phyloP scores from a whole-genome alignment of 2,329 filamentous ascomycete genomes.

The Keithomyces neogunnii region DNA sequence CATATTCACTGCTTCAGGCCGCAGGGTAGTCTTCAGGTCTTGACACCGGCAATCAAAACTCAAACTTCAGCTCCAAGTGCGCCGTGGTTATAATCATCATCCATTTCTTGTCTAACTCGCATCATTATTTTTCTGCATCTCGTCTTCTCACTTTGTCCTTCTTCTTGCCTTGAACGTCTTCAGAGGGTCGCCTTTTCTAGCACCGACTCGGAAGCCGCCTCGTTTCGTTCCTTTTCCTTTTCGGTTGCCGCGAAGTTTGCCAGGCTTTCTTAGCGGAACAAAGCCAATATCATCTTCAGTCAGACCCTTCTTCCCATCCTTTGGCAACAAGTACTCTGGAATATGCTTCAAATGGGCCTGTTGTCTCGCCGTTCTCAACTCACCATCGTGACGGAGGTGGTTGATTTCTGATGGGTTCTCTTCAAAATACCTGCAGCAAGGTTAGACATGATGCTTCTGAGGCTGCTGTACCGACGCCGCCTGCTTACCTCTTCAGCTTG shows the following conservation, averaged over 20 bases:
- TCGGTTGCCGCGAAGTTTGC: conserved; percentile 39
- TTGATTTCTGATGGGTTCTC: conserved; percentile 87
- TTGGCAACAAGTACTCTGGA: conserved; percentile 85
- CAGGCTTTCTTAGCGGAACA: conserved; percentile 55
- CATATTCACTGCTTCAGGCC: too few species aligned
- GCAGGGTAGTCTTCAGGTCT: too few species aligned
- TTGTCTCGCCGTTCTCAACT: conserved; percentile 72
- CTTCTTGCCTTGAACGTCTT: conserved; percentile 73
- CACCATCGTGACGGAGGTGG: conserved; percentile 83
- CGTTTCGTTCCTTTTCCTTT: conserved; percentile 27
- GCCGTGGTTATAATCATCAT: too few species aligned
- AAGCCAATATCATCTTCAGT: conserved; percentile 64
- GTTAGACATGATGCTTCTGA: background rate
- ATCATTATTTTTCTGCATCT: background rate
- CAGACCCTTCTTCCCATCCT: conserved; percentile 61
- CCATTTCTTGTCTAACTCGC: too few species aligned
- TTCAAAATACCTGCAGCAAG: conserved; percentile 63
- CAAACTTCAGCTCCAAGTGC: too few species aligned
- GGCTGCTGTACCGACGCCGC: background rate
- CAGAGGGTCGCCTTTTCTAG: conserved; percentile 72
- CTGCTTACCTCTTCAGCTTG: conserved; percentile 65
- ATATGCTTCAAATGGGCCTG: conserved; percentile 91
- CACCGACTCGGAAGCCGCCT: conserved; percentile 23
- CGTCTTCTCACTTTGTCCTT: conserved; percentile 28
- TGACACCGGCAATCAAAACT: too few species aligned